Evolutionary conservation across 768 basidiomycete genomes (phyloP).

Genomic region (Phylloporus scabripes): DNA sequence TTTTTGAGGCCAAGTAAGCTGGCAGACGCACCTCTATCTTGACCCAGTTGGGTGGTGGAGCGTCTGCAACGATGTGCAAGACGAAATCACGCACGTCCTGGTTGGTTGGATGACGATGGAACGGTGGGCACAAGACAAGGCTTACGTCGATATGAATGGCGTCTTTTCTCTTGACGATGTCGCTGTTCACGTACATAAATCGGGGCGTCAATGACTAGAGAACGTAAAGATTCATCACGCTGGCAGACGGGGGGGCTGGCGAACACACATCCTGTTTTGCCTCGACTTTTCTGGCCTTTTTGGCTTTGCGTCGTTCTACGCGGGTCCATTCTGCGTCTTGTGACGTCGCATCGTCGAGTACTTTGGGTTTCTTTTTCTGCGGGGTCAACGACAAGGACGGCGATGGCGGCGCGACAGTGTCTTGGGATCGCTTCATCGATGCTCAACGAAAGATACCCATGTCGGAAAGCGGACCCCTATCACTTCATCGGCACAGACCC

Average conservation of each 20-base stretch:
- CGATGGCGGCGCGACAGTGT: constrained; percentile 8
- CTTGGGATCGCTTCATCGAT: constrained; percentile 32
- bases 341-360: constrained; percentile 25
- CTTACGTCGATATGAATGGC: constrained; percentile 79
- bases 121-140: constrained; percentile 7
- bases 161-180: constrained; percentile 66
- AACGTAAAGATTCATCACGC: background rate
- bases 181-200: constrained; percentile 77
- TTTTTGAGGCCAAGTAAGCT: background rate
- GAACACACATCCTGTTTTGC: constrained; percentile 53
- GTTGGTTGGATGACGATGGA: background rate
- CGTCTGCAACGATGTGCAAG: constrained; percentile 76
- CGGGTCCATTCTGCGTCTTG: constrained; percentile 51
- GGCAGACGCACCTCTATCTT: constrained; percentile 59
- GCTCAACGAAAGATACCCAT: background rate
- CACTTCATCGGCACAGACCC: background rate
- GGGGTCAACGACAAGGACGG: constrained; percentile 15
- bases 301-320: constrained; percentile 65
- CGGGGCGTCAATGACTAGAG: constrained; percentile 39
- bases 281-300: constrained; percentile 59
- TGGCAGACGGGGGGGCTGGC: background rate
- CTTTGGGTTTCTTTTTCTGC: constrained; percentile 39
- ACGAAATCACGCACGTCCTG: constrained; percentile 88
- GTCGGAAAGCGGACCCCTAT: background rate
- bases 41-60: constrained; percentile 83